Percentiles rank a stretch among this genome's conserved stretches.
Evolutionary conservation across 2,329 filamentous ascomycete species (phyloP).

Genomic region (Exophiala phaeomuriformis): DNA sequence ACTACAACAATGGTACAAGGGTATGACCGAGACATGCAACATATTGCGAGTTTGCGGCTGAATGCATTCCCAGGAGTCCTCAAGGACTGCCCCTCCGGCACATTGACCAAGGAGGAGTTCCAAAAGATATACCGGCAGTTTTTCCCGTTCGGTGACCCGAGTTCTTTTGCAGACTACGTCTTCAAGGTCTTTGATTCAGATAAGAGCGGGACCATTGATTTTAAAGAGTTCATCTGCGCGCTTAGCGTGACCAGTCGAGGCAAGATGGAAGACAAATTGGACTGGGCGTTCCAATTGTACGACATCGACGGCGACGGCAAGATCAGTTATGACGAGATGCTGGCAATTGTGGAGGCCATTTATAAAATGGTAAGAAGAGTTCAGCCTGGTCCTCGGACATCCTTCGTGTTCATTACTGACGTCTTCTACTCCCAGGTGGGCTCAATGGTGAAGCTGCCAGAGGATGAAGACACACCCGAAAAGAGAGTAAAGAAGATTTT

Average conservation of each 20-base stretch:
- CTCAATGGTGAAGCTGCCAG: constrained; percentile 97
- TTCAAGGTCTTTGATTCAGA: constrained; percentile 99
- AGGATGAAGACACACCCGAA: constrained; percentile 97
- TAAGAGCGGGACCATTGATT: constrained; percentile 95
- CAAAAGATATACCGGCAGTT: constrained; percentile 99
- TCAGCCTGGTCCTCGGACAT: background rate
- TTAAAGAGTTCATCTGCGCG: constrained; percentile 99
- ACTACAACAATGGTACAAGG: constrained; percentile 99
- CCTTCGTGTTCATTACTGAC: background rate
- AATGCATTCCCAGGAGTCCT: constrained; percentile 48
- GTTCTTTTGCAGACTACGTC: constrained; percentile 95
- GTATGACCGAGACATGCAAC: constrained; percentile 46
- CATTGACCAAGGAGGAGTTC: constrained; percentile 96
- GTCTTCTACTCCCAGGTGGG: constrained; percentile 58
- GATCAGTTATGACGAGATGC: constrained; percentile 98
- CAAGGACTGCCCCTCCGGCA: constrained; percentile 95
- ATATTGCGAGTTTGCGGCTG: constrained; percentile 3
- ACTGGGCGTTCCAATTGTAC: constrained; percentile 99
- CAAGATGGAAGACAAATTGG: constrained; percentile 98
- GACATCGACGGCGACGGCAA: constrained; percentile 98
- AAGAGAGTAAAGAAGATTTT: constrained; percentile 98
- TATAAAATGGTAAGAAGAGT: constrained; percentile 82
- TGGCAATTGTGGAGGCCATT: constrained; percentile 96
- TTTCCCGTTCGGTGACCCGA: constrained; percentile 97
- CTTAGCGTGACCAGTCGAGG: constrained; percentile 93